Percentiles rank a stretch among this genome's conserved stretches.
Conservation (phyloP, 208 protist species). For the Spongospora subterranea region DNA sequence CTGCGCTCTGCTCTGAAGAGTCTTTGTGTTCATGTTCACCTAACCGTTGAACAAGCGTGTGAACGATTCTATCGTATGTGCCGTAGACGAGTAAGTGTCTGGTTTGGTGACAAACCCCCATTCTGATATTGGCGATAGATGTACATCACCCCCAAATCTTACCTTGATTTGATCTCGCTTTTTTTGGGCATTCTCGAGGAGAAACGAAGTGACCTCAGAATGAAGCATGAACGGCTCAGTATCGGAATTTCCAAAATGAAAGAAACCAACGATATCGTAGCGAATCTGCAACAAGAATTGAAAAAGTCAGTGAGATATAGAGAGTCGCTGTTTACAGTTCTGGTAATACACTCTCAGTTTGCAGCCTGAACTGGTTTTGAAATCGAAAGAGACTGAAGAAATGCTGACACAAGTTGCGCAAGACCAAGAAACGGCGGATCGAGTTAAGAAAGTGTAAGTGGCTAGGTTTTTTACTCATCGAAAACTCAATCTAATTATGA, state of each 20-base stretch:
- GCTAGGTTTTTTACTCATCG: not conserved
- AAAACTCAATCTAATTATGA: constrained; percentile 66
- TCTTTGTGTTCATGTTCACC: constrained; percentile 88
- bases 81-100: constrained; percentile 74
- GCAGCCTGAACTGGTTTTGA: constrained; percentile 90
- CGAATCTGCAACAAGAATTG: constrained; percentile 91
- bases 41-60: constrained; percentile 41
- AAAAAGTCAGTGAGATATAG: constrained; percentile 71
- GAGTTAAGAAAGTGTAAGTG: constrained; percentile 75
- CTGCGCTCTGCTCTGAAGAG: constrained; percentile 74
- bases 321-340: not conserved
- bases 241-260: constrained; percentile 88
- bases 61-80: constrained; percentile 90
- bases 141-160: constrained; percentile 94
- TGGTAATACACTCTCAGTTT: constrained; percentile 70
- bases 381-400: constrained; percentile 87
- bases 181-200: constrained; percentile 83
- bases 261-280: constrained; percentile 89
- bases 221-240: constrained; percentile 82
- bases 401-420: constrained; percentile 86
- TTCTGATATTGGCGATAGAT: constrained; percentile 69
- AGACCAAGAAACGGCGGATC: constrained; percentile 85
- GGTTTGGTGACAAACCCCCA: not conserved
- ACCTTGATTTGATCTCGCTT: constrained; percentile 89
- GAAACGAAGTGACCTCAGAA: constrained; percentile 73